Percentiles rank a stretch among this genome's conserved stretches.
Evolutionary conservation across 179 eudicot species (phyloP).

Genomic region (Beta corolliflora): DNA sequence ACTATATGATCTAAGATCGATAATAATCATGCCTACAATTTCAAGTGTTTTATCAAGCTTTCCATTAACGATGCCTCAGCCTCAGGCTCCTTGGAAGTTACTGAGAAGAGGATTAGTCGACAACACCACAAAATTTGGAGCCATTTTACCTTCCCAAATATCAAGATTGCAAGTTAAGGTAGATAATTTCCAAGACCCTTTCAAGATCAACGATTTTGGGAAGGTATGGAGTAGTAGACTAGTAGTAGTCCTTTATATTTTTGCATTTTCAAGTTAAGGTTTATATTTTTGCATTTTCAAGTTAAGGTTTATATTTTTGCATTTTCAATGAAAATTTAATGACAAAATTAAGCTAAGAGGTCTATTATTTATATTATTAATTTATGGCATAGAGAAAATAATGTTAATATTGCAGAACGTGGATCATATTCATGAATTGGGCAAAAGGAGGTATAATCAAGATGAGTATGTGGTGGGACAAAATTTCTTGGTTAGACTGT

Average conservation of each 20-base stretch:
- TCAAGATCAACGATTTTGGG: constrained; percentile 27
- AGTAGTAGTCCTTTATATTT: no score
- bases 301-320: no score
- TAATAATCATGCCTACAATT: constrained; percentile 34
- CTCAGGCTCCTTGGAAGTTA: not conserved
- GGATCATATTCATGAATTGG: constrained; percentile 12
- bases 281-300: no score
- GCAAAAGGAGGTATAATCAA: constrained; percentile 20
- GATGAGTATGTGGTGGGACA: constrained; percentile 37
- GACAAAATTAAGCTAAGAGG: no score
- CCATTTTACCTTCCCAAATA: constrained; percentile 4
- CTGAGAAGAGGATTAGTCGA: not conserved
- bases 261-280: no score
- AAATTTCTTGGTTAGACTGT: constrained; percentile 37
- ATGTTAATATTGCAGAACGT: constrained; percentile 16
- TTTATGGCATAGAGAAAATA: no score
- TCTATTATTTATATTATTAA: no score
- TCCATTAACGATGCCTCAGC: not conserved
- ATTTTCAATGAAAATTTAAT: no score
- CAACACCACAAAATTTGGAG: constrained; percentile 18
- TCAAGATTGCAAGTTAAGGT: constrained; percentile 31
- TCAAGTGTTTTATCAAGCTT: constrained; percentile 23
- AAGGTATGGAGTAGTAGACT: constrained; percentile 19
- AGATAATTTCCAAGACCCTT: constrained; percentile 33
- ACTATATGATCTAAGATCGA: not conserved